Conservation (phyloP, 345 rosid genomes). For the Murraya koenigii region DNA sequence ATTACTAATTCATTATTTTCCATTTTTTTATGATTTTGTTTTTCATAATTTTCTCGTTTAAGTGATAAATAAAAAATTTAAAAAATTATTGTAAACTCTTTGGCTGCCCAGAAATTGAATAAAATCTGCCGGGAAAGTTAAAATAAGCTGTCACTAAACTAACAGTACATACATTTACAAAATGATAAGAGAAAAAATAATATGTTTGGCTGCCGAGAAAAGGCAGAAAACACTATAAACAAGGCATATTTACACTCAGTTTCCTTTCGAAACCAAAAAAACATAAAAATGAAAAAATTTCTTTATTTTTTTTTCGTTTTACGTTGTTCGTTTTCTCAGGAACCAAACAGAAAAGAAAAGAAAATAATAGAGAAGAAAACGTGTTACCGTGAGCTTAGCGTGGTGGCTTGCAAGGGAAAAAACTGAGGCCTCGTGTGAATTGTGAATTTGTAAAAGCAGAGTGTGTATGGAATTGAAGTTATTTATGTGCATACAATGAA, state of each 20-base stretch:
- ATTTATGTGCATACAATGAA: no score
- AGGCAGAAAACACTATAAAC: not conserved
- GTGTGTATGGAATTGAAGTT: no score
- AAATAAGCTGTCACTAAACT: not conserved
- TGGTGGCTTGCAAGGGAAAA: no score
- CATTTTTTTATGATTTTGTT: not conserved
- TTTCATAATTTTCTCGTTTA: not conserved
- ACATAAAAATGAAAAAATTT: not conserved
- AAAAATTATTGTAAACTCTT: not conserved
- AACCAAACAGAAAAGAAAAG: not conserved
- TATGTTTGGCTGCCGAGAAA: not conserved
- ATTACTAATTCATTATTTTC: no score
- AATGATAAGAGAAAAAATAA: not conserved
- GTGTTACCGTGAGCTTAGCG: not conserved
- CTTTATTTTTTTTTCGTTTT: no score
- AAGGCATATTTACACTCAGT: not conserved
- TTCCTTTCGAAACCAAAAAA: no score
- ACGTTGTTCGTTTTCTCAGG: not conserved
- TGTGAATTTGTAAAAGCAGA: no score
- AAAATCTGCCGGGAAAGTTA: not conserved
- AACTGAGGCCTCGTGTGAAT: no score
- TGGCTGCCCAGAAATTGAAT: not conserved
- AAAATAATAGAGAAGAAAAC: not conserved
- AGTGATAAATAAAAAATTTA: not conserved
- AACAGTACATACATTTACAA: not conserved